Evolutionary conservation across 306 rosid genomes (phyloP).

Genomic region (Quercus robur): DNA sequence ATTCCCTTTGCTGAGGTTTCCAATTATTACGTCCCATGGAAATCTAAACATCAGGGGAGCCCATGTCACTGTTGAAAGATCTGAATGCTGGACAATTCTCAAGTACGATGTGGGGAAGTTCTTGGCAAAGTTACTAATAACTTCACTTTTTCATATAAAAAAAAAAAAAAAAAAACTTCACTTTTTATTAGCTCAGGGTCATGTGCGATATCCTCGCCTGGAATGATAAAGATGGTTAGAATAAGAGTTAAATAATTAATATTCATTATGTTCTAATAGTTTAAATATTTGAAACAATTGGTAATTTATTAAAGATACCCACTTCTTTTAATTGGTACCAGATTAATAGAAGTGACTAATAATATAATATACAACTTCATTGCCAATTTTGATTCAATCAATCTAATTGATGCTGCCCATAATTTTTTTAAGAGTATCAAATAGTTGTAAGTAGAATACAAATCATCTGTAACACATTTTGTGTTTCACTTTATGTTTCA

Average conservation of each 20-base stretch:
- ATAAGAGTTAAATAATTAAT: too few relatives aligned
- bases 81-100: neutral
- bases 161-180: neutral
- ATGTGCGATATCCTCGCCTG: neutral
- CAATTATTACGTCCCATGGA: conserved; percentile 10
- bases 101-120: neutral
- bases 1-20: conserved; percentile 10
- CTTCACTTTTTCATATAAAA: neutral
- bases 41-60: conserved; percentile 8
- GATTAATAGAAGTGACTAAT: too few relatives aligned
- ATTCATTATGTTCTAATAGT: too few relatives aligned
- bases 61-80: conserved; percentile 17
- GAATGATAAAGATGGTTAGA: neutral
- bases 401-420: too few relatives aligned
- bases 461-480: too few relatives aligned
- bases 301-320: too few relatives aligned
- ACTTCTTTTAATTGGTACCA: too few relatives aligned
- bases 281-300: too few relatives aligned
- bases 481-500: too few relatives aligned
- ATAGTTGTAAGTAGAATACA: too few relatives aligned
- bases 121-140: conserved; percentile 19
- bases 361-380: too few relatives aligned
- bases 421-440: neutral
- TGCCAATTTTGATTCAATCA: too few relatives aligned
- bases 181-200: neutral